Conservation (phyloP, 306 rosid genomes). For the Crataegus laevigata region DNA sequence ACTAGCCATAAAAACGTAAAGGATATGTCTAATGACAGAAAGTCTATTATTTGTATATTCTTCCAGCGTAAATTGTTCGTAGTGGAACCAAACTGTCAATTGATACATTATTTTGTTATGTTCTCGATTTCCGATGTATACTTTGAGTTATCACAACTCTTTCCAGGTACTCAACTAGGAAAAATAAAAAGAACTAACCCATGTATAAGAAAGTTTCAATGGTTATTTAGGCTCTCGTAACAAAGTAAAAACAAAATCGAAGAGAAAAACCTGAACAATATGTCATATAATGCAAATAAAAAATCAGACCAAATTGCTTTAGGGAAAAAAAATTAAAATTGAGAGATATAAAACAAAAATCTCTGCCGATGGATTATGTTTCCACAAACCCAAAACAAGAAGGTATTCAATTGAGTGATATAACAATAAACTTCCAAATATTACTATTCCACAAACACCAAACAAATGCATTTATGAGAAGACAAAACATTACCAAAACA, state of each 20-base stretch:
- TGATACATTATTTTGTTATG: neutral
- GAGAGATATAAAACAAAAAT: neutral
- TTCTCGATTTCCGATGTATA: neutral
- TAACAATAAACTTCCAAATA: too few species aligned
- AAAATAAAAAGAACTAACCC: neutral
- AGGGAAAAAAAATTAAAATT: too few species aligned
- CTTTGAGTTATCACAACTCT: too few species aligned
- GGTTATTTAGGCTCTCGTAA: too few species aligned
- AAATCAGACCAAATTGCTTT: neutral
- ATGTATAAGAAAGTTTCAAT: too few species aligned
- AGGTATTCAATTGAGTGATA: too few species aligned
- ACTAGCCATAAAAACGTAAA: neutral
- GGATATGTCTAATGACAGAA: neutral
- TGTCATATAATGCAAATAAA: neutral
- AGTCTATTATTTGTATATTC: neutral
- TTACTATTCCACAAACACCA: neutral
- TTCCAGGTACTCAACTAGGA: neutral
- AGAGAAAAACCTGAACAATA: too few species aligned
- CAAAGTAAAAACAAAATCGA: neutral
- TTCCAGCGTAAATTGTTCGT: neutral
- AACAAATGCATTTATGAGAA: slow-evolving; percentile 9
- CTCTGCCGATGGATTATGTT: too few species aligned
- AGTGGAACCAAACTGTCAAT: neutral
- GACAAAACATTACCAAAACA: slow-evolving; percentile 56
- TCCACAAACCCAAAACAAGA: neutral